Conservation (phyloP, 108 stramenopile genomes). For the Nitzschia inconspicua region DNA sequence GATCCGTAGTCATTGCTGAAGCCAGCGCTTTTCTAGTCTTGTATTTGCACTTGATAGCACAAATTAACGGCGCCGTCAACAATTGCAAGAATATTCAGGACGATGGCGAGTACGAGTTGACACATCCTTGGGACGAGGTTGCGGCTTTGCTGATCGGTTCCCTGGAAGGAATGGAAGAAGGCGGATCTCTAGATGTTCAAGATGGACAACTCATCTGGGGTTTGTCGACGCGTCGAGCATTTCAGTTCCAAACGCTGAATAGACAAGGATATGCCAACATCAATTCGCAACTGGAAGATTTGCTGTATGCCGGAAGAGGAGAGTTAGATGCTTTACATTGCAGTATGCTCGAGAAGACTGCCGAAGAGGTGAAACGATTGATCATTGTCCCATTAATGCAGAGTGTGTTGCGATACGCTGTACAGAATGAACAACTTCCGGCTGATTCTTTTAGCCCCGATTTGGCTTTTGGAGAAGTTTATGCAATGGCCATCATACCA, state of each 20-base stretch:
- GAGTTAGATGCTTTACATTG: slow-evolving; percentile 59
- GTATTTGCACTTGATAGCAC: slow-evolving; percentile 56
- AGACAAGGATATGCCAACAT: slow-evolving; percentile 40
- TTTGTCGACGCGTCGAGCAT: slow-evolving; percentile 60
- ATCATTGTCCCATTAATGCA: slow-evolving; percentile 71
- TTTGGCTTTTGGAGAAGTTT: slow-evolving; percentile 55
- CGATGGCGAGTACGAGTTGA: slow-evolving; percentile 32
- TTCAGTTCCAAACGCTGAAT: slow-evolving; percentile 68
- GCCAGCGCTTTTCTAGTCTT: slow-evolving; percentile 64
- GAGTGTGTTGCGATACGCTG: slow-evolving; percentile 64
- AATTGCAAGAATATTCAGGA: slow-evolving; percentile 41
- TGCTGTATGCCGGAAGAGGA: slow-evolving; percentile 65
- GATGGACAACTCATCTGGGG: slow-evolving; percentile 79
- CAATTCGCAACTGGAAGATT: slow-evolving; percentile 58
- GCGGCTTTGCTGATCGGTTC: slow-evolving; percentile 80
- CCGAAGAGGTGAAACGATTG: slow-evolving; percentile 41
- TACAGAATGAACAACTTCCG: slow-evolving; percentile 37
- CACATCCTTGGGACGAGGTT: slow-evolving; percentile 70
- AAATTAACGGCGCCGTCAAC: slow-evolving; percentile 45
- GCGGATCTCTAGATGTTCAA: slow-evolving; percentile 56
- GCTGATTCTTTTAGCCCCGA: slow-evolving; percentile 31
- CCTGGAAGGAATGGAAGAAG: slow-evolving; percentile 56
- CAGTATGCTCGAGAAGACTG: slow-evolving; percentile 46
- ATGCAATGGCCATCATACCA: slow-evolving; percentile 66
- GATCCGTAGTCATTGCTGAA: slow-evolving; percentile 42